Percentiles rank a stretch among this genome's conserved stretches.
phyloP scores from a whole-genome alignment of 2,329 filamentous ascomycete genomes.

The Endoconidiophora polonica region DNA sequence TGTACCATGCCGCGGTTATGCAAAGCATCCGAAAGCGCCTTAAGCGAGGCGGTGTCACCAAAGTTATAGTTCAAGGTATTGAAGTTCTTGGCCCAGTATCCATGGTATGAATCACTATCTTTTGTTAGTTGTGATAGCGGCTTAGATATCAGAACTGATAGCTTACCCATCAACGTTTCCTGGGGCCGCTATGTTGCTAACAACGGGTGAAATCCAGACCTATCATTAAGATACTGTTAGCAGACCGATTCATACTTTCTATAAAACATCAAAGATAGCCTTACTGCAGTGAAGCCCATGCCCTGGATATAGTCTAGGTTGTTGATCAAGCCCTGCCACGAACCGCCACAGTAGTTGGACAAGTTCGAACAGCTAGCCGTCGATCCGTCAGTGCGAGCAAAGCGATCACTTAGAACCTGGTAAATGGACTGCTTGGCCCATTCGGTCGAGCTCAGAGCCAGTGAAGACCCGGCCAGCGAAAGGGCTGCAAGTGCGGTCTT shows the following conservation, averaged over 20 bases:
- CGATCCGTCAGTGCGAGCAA: constrained; percentile 24
- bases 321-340: constrained; percentile 31
- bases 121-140: not conserved
- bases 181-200: constrained; percentile 22
- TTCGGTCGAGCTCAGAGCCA: constrained; percentile 18
- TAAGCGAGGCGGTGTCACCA: constrained; percentile 31
- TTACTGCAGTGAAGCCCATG: constrained; percentile 26
- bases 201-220: constrained; percentile 29
- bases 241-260: not conserved
- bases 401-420: constrained; percentile 29
- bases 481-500: not conserved
- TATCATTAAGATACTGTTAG: constrained; percentile 1
- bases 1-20: constrained; percentile 34
- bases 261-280: not conserved
- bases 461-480: not conserved
- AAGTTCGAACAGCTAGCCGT: constrained; percentile 19
- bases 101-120: constrained; percentile 23
- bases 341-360: constrained; percentile 31
- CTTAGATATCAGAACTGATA: not conserved
- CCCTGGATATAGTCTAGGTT: constrained; percentile 34
- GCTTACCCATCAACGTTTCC: constrained; percentile 16
- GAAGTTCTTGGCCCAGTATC: constrained; percentile 25
- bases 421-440: constrained; percentile 29
- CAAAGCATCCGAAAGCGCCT: constrained; percentile 28
- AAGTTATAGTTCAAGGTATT: constrained; percentile 30